Evolutionary conservation across 2,329 filamentous ascomycete species (phyloP).

Genomic region (Phaeoacremonium minimum): DNA sequence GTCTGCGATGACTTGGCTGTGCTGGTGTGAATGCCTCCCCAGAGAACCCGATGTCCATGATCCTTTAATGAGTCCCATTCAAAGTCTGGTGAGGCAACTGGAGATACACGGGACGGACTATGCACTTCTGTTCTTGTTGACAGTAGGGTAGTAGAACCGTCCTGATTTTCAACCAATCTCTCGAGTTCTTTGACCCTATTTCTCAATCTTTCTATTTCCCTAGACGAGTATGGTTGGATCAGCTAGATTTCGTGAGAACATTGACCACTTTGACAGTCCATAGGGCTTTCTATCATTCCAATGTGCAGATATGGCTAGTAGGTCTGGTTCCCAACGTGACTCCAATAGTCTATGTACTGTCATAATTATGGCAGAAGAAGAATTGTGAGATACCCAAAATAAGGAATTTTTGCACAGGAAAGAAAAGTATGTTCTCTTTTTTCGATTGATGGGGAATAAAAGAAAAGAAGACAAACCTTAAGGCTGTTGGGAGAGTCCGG

Average conservation of each 20-base stretch:
- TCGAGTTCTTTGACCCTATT: constrained; percentile 23
- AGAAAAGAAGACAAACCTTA: not conserved
- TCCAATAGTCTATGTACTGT: not conserved
- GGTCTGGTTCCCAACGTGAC: not conserved
- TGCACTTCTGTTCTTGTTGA: too few relatives aligned
- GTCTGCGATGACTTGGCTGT: constrained; percentile 27
- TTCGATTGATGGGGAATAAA: too few relatives aligned
- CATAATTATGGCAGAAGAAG: too few relatives aligned
- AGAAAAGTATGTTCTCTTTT: too few relatives aligned
- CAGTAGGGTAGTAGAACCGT: constrained; percentile 1
- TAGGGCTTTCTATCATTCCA: too few relatives aligned
- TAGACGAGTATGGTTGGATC: constrained; percentile 9
- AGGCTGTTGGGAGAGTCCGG: not conserved
- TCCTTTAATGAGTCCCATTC: not conserved
- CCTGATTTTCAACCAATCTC: constrained; percentile 10
- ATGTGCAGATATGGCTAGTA: constrained; percentile 1
- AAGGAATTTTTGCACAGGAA: too few relatives aligned
- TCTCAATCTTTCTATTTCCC: constrained; percentile 29
- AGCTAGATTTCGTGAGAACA: constrained; percentile 8
- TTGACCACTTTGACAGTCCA: too few relatives aligned
- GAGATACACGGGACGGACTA: too few relatives aligned
- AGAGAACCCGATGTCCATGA: constrained; percentile 9
- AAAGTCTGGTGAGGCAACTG: constrained; percentile 1
- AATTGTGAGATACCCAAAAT: too few relatives aligned
- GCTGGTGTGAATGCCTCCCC: constrained; percentile 27